Evolutionary conservation across 2,329 filamentous ascomycete species (phyloP).

Genomic region (Basipetospora sp.): DNA sequence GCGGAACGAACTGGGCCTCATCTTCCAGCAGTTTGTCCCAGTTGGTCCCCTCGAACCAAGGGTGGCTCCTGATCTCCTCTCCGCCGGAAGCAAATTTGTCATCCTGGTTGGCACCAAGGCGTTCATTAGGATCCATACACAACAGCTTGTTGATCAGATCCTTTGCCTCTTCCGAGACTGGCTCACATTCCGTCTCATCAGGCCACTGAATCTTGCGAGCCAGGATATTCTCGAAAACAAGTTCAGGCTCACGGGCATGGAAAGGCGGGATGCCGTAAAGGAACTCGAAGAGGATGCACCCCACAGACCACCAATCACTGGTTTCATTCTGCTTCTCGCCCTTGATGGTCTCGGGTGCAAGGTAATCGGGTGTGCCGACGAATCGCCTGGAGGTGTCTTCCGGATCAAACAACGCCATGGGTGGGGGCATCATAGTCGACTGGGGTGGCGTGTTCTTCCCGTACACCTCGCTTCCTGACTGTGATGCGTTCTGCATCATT

Average conservation of each 20-base stretch:
- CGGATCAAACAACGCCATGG: constrained; percentile 89
- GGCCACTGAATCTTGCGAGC: constrained; percentile 86
- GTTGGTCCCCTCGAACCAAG: constrained; percentile 75
- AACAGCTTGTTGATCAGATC: constrained; percentile 89
- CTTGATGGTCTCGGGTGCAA: constrained; percentile 91
- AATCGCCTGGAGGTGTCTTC: constrained; percentile 86
- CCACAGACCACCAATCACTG: constrained; percentile 99
- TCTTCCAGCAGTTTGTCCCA: constrained; percentile 90
- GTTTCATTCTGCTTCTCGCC: constrained; percentile 92
- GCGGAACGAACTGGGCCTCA: constrained; percentile 87
- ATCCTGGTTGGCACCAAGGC: constrained; percentile 71
- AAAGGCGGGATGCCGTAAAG: constrained; percentile 88
- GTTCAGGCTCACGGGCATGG: constrained; percentile 74
- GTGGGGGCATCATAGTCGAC: constrained; percentile 67
- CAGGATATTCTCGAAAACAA: constrained; percentile 94
- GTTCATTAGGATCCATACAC: constrained; percentile 65
- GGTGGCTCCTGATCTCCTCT: constrained; percentile 75
- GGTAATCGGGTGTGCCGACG: constrained; percentile 90
- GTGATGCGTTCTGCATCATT: constrained; percentile 35
- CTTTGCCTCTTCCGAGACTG: constrained; percentile 70
- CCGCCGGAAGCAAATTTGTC: constrained; percentile 74
- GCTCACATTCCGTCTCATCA: constrained; percentile 58
- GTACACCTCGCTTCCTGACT: constrained; percentile 13
- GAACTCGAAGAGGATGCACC: constrained; percentile 94
- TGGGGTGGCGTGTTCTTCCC: constrained; percentile 17